Percentiles rank a stretch among this genome's conserved stretches.
phyloP scores from a whole-genome alignment of 768 basidiomycete species.

The Boletus rex-veris region DNA sequence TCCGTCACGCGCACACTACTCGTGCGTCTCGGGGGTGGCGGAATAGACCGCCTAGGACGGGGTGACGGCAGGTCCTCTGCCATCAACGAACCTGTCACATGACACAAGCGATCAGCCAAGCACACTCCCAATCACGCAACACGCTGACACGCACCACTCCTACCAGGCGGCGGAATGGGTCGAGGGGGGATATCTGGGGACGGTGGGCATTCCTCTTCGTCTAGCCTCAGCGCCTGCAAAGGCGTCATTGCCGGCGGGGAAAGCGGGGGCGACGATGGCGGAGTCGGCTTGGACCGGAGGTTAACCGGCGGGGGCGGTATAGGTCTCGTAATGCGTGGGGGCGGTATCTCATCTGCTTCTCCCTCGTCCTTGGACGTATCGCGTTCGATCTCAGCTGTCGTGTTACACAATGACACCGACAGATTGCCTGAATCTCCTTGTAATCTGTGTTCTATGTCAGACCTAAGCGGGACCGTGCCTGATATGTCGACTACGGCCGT shows the following conservation, averaged over 20 bases:
- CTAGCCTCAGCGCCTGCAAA: slow-evolving; percentile 10
- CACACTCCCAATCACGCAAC: not conserved
- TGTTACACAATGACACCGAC: not conserved
- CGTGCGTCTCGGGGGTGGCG: slow-evolving; percentile 23
- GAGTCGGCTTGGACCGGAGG: slow-evolving; percentile 19
- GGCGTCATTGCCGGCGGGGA: slow-evolving; percentile 15
- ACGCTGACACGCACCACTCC: slow-evolving; percentile 23
- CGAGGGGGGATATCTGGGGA: slow-evolving; percentile 31
- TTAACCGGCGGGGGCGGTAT: slow-evolving; percentile 34
- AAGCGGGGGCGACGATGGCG: slow-evolving; percentile 14
- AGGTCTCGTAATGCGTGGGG: slow-evolving; percentile 30
- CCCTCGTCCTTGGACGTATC: slow-evolving; percentile 13
- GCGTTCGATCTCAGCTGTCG: slow-evolving; percentile 2
- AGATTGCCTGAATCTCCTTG: not conserved
- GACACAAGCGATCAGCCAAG: slow-evolving; percentile 1
- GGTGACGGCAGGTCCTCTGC: slow-evolving; percentile 9
- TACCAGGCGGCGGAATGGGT: slow-evolving; percentile 29
- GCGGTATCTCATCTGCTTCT: slow-evolving; percentile 26
- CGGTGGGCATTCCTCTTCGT: slow-evolving; percentile 24
- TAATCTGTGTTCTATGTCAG: not conserved
- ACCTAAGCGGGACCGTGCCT: not conserved
- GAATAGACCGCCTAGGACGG: slow-evolving; percentile 19
- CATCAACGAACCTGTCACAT: slow-evolving; percentile 9
- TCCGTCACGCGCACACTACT: slow-evolving; percentile 15
- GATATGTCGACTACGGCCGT: not conserved